Evolutionary conservation across 768 basidiomycete species (phyloP), one percentile per base, ranked within the genome.

Genomic region (Trametes coccinea): DNA sequence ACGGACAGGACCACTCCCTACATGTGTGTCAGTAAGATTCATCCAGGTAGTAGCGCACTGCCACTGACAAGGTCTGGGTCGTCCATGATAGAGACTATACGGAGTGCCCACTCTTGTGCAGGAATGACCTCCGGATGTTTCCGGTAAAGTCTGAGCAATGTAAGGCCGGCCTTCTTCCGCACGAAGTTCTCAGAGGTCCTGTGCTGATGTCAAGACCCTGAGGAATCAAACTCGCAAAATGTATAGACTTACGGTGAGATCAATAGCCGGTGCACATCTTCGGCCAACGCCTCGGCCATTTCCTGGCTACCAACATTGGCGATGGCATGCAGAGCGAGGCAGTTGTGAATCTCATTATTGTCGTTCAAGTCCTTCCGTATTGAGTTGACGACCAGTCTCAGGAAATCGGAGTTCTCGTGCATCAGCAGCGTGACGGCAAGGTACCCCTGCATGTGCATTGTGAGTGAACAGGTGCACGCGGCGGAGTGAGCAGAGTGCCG

Each of bases 391-490:
- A 98, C 95, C 17, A 99, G 81, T 27, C 97, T 87, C 50, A 98
- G 86, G 66, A 99, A 90, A 70, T 98, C 96, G 22, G 94, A 97
- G 72, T 98, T 95, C 77, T 99, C 97, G 77, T 98, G 95, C 94
- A 99, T 96, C 55, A 99, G 80, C 41, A 99, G 77, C 2, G 97
- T 98, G 5, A 98, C 88, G 14, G 97, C 97, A 51, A 99, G 88
- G 75, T 99, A 99, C 49, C 97, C 97, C 96, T 98, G 54, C 5
- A 39, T 31, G n/a, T 22, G 44, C 9, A 47, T 27, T 27, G 31
- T 63, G 31, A 64, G 46, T 30, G 41, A 22, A 13, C 4, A 33
- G 14, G 10, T 37, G 34, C 11, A 37, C 34, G 11, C 34, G 37
- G n/a, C 17, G 50, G 30, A 59, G 60, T 51, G 60, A 40, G 53